Evolutionary conservation across 1,139 yeast species (phyloP).

Genomic region (Geotrichum australiense): DNA sequence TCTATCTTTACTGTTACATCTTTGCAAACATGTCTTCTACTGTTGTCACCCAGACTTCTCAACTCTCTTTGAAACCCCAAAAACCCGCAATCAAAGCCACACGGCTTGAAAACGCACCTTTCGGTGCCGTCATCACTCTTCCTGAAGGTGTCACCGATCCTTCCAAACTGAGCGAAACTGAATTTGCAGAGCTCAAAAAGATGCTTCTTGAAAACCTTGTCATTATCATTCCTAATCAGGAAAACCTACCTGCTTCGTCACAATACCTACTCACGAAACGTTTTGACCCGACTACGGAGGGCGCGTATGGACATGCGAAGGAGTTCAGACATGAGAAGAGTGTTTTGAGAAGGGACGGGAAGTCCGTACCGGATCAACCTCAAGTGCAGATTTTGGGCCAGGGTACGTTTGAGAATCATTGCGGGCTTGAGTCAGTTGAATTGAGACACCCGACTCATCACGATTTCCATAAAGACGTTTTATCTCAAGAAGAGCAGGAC

Average conservation of each 20-base stretch:
- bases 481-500: conserved; percentile 55
- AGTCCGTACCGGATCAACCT: conserved; percentile 71
- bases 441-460: conserved; percentile 81
- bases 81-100: conserved; percentile 14
- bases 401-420: conserved; percentile 56
- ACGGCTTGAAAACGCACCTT: conserved; percentile 46
- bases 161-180: conserved; percentile 55
- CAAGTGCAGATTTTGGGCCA: conserved; percentile 87
- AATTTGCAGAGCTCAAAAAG: conserved; percentile 52
- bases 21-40: too few relatives aligned
- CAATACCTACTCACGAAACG: conserved; percentile 68
- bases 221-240: conserved; percentile 65
- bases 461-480: conserved; percentile 62
- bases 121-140: conserved; percentile 61
- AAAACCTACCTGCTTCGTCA: conserved; percentile 56
- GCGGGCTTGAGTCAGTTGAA: conserved; percentile 61
- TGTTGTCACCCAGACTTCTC: too few relatives aligned
- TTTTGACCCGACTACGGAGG: conserved; percentile 67
- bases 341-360: conserved; percentile 72
- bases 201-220: conserved; percentile 66
- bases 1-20: too few relatives aligned
- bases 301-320: conserved; percentile 77
- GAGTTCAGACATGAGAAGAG: conserved; percentile 74
- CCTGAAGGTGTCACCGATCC: conserved; percentile 73
- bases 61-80: too few relatives aligned